A percentile compares a stretch with the other conserved stretches of the same genome.
These are phyloP conservation scores for Carallia brachiata DNA, from an alignment of 345 rosid genomes.

Conservation along the genomic window DNA sequence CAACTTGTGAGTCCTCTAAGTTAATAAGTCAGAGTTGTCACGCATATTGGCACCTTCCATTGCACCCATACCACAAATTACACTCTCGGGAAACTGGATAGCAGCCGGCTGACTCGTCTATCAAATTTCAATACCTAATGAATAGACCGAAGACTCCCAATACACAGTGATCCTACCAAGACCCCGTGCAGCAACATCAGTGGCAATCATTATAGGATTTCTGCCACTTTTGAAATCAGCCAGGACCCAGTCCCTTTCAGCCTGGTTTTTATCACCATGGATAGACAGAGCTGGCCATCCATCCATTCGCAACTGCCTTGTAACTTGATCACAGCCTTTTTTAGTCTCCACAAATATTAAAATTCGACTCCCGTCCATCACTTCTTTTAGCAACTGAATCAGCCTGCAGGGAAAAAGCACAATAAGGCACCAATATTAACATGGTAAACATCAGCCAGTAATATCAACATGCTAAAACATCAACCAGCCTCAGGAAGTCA, in stretches of 20 bases:
- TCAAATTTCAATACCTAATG: conserved; percentile 37
- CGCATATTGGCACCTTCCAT: conserved; percentile 26
- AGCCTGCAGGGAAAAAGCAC: conserved; percentile 48
- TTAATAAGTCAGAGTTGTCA: conserved; percentile 11
- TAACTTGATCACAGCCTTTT: conserved; percentile 94
- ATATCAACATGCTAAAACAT: not conserved
- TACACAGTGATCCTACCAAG: conserved; percentile 92
- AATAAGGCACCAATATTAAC: not conserved
- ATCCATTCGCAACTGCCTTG: conserved; percentile 95
- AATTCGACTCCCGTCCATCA: conserved; percentile 84
- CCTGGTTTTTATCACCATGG: conserved; percentile 95
- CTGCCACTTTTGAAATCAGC: conserved; percentile 94
- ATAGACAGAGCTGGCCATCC: conserved; percentile 99
- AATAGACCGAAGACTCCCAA: conserved; percentile 54
- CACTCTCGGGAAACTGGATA: conserved; percentile 66
- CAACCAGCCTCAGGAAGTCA: conserved; percentile 9
- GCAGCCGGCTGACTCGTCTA: conserved; percentile 92
- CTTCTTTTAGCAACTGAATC: conserved; percentile 63
- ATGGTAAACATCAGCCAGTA: not conserved
- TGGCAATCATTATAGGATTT: conserved; percentile 92
- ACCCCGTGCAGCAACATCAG: conserved; percentile 99
- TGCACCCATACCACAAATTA: conserved; percentile 61
- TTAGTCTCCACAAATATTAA: conserved; percentile 89
- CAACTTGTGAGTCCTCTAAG: conserved; percentile 26
- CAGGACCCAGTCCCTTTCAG: conserved; percentile 95